These are phyloP conservation scores for Tuber calosporum DNA, from an alignment of 495 filamentous ascomycete genomes.

Conservation along the genomic window DNA sequence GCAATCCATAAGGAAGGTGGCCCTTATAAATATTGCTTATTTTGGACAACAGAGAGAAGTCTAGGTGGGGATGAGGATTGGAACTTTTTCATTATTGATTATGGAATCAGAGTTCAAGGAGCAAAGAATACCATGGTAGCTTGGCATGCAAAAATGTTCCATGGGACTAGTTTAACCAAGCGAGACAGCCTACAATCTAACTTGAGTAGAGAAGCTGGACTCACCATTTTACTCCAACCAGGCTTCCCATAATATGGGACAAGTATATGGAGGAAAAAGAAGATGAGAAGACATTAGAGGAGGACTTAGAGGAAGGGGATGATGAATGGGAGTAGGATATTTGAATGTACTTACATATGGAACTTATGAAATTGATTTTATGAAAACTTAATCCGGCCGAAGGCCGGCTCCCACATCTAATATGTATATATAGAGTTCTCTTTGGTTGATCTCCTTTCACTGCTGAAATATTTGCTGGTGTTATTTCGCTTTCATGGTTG, in stretches of 20 bases:
- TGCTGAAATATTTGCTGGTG: no score
- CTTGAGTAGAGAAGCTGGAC: not conserved
- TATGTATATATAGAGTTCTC: no score
- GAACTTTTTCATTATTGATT: not conserved
- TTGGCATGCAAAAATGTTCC: constrained; percentile 8
- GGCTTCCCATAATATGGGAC: not conserved
- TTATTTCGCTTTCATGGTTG: no score
- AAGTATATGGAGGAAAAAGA: not conserved
- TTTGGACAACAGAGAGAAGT: not conserved
- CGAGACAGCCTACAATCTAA: not conserved
- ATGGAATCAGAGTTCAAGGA: not conserved
- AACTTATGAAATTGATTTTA: no score
- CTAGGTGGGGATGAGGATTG: not conserved
- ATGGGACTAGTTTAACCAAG: constrained; percentile 8
- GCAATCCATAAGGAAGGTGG: not conserved
- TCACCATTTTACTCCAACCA: constrained; percentile 11
- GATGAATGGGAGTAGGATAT: not conserved
- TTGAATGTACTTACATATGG: no score
- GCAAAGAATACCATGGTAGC: not conserved
- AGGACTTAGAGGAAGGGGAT: not conserved
- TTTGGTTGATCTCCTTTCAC: no score
- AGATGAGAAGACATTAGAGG: not conserved
- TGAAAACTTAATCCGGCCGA: no score
- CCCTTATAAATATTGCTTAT: not conserved
- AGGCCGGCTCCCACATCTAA: no score